Base-by-base conservation (phyloP, 176 grass and related monocot species). In the Thinopyrum elongatum region DNA sequence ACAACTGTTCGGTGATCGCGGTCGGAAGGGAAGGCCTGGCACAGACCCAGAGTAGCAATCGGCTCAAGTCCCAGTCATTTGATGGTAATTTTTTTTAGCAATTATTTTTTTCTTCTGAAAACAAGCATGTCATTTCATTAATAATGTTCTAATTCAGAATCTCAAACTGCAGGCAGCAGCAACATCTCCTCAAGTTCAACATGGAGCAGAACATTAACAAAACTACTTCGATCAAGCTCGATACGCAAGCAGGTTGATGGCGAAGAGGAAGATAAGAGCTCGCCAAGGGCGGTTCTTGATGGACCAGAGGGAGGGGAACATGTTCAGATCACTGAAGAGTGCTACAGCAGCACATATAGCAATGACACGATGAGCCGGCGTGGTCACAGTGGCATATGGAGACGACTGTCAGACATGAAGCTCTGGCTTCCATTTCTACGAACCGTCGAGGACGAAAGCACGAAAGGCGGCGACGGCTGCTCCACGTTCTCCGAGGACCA, bases 1-100 rank as follows among this genome's bases (percentile, higher is more conserved):
- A 77, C 80, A 87, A 62, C 68, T 99, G 94, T 55, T 94, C 97
- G 10, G 92, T 99, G 6, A 83, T 99, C 58, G 92, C 90, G 17
- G 79, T 91, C 35, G 89, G 89, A 85, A 86, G 78, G 64, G 85
- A 89, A 82, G 84, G 76, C 42, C 68, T 76, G 61, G n/a, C 68
- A 23, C 67, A 85, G 55, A 85, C 68, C 30, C 67, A 85, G 55
- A 85, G 34, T 74, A 82, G 70, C 55, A 49, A 76, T 64, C 65
- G 76, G 9, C 76, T 88, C 10, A 88, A 89, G 22, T 70, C 69
- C 21, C 76, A 13, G n/a, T 77, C 84, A 75, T 85, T 86, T 53
- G 92, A 94, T 41, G 94, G 97, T 99, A 31, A n/a, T n/a, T 31
- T 31, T 31, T 31, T 81, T 87, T 2, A 58, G 55, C 49, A 53